Evolutionary conservation across 2,329 filamentous ascomycete genomes (phyloP).

Genomic region (Ophiocordyceps robertsii): DNA sequence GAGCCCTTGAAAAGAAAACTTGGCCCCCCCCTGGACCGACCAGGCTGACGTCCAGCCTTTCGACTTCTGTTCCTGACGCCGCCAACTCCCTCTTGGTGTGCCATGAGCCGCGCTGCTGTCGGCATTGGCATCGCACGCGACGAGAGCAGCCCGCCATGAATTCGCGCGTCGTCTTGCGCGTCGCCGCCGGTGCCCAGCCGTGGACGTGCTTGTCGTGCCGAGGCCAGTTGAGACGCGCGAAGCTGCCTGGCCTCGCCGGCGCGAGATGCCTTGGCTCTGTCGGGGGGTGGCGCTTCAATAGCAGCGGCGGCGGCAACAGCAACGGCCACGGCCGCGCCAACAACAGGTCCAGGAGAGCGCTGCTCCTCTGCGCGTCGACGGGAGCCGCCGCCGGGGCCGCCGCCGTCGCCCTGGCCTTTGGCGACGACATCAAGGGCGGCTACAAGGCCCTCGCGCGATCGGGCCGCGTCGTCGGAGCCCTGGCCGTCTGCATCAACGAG

Average conservation of each 20-base stretch:
- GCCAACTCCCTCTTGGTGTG: neutral
- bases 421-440: slow-evolving; percentile 60
- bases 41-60: neutral
- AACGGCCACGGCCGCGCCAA: slow-evolving; percentile 8
- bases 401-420: slow-evolving; percentile 38
- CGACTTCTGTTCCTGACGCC: neutral
- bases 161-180: slow-evolving; percentile 22
- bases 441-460: slow-evolving; percentile 66
- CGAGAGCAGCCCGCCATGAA: slow-evolving; percentile 22
- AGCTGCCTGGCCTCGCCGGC: slow-evolving; percentile 11
- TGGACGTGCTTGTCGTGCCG: slow-evolving; percentile 35
- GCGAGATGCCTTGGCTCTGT: slow-evolving; percentile 17
- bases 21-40: neutral
- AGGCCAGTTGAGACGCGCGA: slow-evolving; percentile 21
- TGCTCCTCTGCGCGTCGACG: slow-evolving; percentile 37
- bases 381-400: slow-evolving; percentile 36
- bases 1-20: too few relatives aligned
- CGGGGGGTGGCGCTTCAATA: too few relatives aligned
- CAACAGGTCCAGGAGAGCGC: slow-evolving; percentile 13
- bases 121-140: neutral
- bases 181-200: slow-evolving; percentile 22
- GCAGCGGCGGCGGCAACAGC: slow-evolving; percentile 8
- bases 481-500: slow-evolving; percentile 83
- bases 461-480: slow-evolving; percentile 59
- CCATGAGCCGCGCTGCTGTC: neutral